Evolutionary conservation across 441 rosid genomes (phyloP), one percentile per base, ranked within the genome.

Genomic region (Cnidoscolus chayamansa): DNA sequence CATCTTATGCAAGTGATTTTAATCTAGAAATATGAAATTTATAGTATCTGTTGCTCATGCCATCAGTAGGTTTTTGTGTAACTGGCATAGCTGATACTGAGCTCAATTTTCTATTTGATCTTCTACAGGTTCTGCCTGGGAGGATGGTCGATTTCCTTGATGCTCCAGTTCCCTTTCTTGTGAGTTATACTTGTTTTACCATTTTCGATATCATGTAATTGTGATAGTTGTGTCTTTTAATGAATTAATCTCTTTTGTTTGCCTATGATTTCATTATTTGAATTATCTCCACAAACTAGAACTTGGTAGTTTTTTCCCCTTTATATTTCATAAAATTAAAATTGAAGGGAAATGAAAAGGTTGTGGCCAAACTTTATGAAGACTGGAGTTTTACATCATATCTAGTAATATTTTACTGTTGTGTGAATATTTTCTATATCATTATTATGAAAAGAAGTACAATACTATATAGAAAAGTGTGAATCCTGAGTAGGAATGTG

Each of bases 111-210:
- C 10, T 25, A 1, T 75, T 55, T 55, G 53, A 59, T 72, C 68
- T 62, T 72, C 68, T 67, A 40, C 91, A 95, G 99, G 85, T 95
- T 81, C 83, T 95, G 56, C 99, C 99, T 0, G 81, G 77, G 66
- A 90, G 79, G 86, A 93, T 95, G 98, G 76, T 88, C 75, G 99
- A 95, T 82, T 93, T 95, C 87, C 98, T 95, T 67, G 99, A 95
- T 65, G 98, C 99, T 0, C 99, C 99, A 7, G 99, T 95, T 85
- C 99, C 99, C 15, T 95, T 86, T 81, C 82, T 95, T 69, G 99
- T 95, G 82, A 89, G 99, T 86, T 74, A 70, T 32, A 12, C 49
- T 56, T 48, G 15, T 37, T 71, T 76, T 68, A 13, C 25, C 37
- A 13, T 72, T 56, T 77, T 77, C 62, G 50, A 37, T 65, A 55